These are phyloP conservation scores for Hypoxylon intermedium DNA, from an alignment of 495 filamentous ascomycete genomes.

Conservation along the genomic window DNA sequence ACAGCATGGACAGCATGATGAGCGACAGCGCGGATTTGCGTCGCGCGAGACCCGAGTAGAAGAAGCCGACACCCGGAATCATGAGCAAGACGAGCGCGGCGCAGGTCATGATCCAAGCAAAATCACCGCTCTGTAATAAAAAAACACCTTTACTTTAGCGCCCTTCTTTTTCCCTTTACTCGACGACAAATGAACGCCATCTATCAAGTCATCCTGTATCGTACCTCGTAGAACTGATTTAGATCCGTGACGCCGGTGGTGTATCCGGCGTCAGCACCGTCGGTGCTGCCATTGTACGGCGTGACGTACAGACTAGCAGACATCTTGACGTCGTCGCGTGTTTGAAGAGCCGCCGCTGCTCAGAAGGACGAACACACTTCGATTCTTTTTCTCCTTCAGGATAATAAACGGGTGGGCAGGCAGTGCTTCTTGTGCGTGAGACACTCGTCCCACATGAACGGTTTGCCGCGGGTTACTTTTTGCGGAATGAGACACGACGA, in stretches of 20 bases:
- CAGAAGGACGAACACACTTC: constrained; percentile 3
- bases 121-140: constrained; percentile 71
- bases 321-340: constrained; percentile 34
- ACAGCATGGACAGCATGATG: constrained; percentile 94
- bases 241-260: constrained; percentile 38
- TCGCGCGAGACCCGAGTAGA: constrained; percentile 97
- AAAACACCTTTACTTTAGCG: constrained; percentile 27
- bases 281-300: constrained; percentile 44
- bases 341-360: background rate
- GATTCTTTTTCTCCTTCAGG: constrained; percentile 1
- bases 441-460: constrained; percentile 19
- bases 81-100: constrained; percentile 86
- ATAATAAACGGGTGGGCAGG: background rate
- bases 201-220: background rate
- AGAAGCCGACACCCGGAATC: constrained; percentile 95
- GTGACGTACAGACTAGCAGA: constrained; percentile 42
- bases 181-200: background rate
- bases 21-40: constrained; percentile 94
- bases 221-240: constrained; percentile 48
- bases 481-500: constrained; percentile 17
- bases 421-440: constrained; percentile 2
- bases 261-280: constrained; percentile 40
- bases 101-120: constrained; percentile 79
- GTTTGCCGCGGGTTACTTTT: constrained; percentile 24
- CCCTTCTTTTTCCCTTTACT: constrained; percentile 2